A percentile compares a stretch with the other conserved stretches of the same genome.
Evolutionary conservation across 225 moss, liverwort and hornwort genomes (phyloP).

Genomic region (Polytrichum commune): DNA sequence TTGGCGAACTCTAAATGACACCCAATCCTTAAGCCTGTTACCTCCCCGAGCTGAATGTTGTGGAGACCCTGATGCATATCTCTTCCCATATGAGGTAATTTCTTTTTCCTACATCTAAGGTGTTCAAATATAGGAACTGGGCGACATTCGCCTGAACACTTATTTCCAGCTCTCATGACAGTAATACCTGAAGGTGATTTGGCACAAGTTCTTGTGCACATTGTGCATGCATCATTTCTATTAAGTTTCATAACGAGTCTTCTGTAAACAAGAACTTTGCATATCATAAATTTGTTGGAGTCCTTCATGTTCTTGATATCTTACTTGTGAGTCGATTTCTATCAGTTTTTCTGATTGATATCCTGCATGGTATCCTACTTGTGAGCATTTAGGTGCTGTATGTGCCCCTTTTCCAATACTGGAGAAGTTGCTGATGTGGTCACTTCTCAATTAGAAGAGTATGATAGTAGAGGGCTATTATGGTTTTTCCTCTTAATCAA

Average conservation of each 20-base stretch:
- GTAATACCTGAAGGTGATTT: neutral
- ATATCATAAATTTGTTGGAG: too few species aligned
- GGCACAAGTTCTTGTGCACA: neutral
- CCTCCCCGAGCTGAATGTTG: slow-evolving; percentile 29
- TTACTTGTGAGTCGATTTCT: too few species aligned
- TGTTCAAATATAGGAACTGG: neutral
- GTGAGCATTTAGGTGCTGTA: too few species aligned
- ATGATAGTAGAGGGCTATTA: neutral
- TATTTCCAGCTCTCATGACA: neutral
- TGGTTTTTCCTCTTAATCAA: neutral
- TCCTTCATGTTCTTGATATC: too few species aligned
- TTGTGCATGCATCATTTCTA: neutral
- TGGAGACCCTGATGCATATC: slow-evolving; percentile 26
- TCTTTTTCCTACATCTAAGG: neutral
- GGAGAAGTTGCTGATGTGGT: neutral
- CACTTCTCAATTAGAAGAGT: neutral
- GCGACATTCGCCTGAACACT: neutral
- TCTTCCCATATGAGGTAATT: slow-evolving; percentile 35
- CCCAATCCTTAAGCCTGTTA: slow-evolving; percentile 17
- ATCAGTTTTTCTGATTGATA: too few species aligned
- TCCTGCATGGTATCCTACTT: too few species aligned
- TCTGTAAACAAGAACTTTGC: neutral
- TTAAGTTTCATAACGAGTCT: neutral
- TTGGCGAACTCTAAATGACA: slow-evolving; percentile 25
- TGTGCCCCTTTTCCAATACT: neutral